Percentiles rank a stretch among this genome's conserved stretches.
Conservation (phyloP, 192 early-diverging fungal genomes). For the Mortierella antarctica region DNA sequence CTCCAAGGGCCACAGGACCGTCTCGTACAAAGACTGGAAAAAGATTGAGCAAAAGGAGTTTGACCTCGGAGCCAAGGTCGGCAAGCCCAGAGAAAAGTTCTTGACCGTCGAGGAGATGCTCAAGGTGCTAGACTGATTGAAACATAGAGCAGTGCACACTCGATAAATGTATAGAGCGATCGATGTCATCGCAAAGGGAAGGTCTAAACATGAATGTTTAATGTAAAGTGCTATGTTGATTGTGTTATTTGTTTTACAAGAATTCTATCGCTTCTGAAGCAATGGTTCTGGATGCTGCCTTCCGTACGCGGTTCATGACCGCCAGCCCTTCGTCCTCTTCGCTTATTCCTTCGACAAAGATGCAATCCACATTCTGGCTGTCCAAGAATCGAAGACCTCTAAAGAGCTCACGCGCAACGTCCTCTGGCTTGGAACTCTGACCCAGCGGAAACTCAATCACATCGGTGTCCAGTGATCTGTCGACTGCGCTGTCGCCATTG, state of each 20-base stretch:
- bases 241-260: conserved; percentile 14
- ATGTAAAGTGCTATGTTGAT: background rate
- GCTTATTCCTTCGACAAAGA: conserved; percentile 91
- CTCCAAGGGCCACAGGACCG: conserved; percentile 53
- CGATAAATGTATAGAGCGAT: background rate
- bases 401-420: conserved; percentile 88
- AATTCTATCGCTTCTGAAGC: conserved; percentile 6
- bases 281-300: conserved; percentile 82
- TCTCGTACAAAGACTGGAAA: conserved; percentile 86
- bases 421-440: conserved; percentile 58
- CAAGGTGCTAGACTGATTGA: conserved; percentile 39
- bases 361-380: conserved; percentile 69
- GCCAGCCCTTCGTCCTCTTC: conserved; percentile 93
- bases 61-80: conserved; percentile 63
- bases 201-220: background rate
- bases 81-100: conserved; percentile 92
- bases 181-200: background rate
- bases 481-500: conserved; percentile 17
- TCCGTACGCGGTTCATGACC: conserved; percentile 95
- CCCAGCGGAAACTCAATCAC: conserved; percentile 67
- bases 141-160: background rate
- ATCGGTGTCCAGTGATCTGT: conserved; percentile 1
- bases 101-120: conserved; percentile 71
- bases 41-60: conserved; percentile 81
- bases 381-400: conserved; percentile 83